Evolutionary conservation across 1,284 basidiomycete species (phyloP).

Genomic region (Sphaerobolus stellatus): DNA sequence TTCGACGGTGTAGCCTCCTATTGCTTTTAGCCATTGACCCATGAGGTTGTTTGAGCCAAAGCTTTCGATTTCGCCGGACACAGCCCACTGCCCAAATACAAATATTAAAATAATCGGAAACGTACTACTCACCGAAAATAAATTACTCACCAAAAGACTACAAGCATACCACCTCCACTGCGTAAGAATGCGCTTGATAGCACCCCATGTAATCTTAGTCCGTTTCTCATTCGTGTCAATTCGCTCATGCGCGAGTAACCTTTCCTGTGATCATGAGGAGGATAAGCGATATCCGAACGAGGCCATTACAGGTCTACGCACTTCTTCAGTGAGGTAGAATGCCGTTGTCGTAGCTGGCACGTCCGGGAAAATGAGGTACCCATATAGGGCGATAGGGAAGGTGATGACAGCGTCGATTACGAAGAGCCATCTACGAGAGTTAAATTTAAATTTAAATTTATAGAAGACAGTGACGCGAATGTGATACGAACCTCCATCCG

Average conservation of each 20-base stretch:
- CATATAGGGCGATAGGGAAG: conserved; percentile 69
- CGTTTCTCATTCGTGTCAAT: conserved; percentile 38
- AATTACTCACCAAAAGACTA: conserved; percentile 51
- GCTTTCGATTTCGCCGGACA: conserved; percentile 68
- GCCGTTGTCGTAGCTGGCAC: conserved; percentile 63
- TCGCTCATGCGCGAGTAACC: conserved; percentile 49
- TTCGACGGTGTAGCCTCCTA: conserved; percentile 59
- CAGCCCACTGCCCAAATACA: conserved; percentile 46
- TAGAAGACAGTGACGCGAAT: conserved; percentile 3
- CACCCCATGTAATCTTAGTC: conserved; percentile 45
- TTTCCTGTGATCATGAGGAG: conserved; percentile 56
- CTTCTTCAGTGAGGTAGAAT: conserved; percentile 63
- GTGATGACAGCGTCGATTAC: conserved; percentile 75
- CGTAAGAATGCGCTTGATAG: conserved; percentile 53
- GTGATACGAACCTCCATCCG: conserved; percentile 60
- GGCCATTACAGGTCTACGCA: conserved; percentile 25
- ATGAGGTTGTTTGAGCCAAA: conserved; percentile 74
- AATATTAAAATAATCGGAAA: not conserved
- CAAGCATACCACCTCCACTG: conserved; percentile 72
- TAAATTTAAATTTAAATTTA: not conserved
- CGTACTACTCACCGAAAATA: not conserved
- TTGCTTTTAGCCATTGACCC: conserved; percentile 71
- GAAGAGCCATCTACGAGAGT: conserved; percentile 40
- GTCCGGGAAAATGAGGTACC: conserved; percentile 72
- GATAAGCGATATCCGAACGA: conserved; percentile 14